phyloP scores from a whole-genome alignment of 1,284 basidiomycete species.

The Pascua guehoae region DNA sequence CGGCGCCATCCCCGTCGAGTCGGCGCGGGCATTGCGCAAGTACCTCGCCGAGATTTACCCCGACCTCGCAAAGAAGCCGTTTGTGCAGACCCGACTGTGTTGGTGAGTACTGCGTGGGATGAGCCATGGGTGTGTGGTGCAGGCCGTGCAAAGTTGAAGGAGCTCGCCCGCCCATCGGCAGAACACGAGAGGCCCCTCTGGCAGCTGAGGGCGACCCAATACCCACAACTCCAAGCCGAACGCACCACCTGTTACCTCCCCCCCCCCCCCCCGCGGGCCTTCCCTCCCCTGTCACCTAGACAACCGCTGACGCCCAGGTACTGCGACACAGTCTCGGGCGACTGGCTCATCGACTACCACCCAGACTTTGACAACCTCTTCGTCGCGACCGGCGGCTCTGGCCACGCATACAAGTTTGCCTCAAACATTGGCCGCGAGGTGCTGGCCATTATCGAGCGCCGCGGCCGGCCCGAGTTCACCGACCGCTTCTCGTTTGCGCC shows the following conservation, averaged over 20 bases:
- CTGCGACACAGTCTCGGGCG: slow-evolving; percentile 50
- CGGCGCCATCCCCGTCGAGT: slow-evolving; percentile 42
- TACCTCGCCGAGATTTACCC: slow-evolving; percentile 41
- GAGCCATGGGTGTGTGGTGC: neutral
- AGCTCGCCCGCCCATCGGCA: too few species aligned
- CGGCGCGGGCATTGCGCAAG: slow-evolving; percentile 29
- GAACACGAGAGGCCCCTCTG: too few species aligned
- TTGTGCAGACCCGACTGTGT: slow-evolving; percentile 43
- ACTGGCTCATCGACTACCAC: slow-evolving; percentile 54
- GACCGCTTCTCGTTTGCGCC: slow-evolving; percentile 56
- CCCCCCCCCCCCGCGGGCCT: too few species aligned
- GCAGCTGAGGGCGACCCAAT: too few species aligned
- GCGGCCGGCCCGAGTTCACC: slow-evolving; percentile 44
- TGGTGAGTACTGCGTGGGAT: slow-evolving; percentile 23
- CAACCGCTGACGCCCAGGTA: slow-evolving; percentile 16
- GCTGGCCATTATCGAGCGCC: slow-evolving; percentile 64
- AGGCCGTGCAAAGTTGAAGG: slow-evolving; percentile 15
- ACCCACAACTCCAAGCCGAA: too few species aligned
- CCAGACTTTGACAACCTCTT: slow-evolving; percentile 48
- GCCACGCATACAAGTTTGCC: slow-evolving; percentile 64
- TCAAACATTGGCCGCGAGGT: slow-evolving; percentile 75
- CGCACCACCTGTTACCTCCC: too few species aligned
- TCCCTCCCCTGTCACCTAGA: neutral
- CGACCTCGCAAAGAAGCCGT: slow-evolving; percentile 44
- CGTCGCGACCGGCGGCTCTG: slow-evolving; percentile 51